A percentile compares a stretch with the other conserved stretches of the same genome.
Evolutionary conservation across 768 basidiomycete species (phyloP).

Genomic region (Kwoniella pini): DNA sequence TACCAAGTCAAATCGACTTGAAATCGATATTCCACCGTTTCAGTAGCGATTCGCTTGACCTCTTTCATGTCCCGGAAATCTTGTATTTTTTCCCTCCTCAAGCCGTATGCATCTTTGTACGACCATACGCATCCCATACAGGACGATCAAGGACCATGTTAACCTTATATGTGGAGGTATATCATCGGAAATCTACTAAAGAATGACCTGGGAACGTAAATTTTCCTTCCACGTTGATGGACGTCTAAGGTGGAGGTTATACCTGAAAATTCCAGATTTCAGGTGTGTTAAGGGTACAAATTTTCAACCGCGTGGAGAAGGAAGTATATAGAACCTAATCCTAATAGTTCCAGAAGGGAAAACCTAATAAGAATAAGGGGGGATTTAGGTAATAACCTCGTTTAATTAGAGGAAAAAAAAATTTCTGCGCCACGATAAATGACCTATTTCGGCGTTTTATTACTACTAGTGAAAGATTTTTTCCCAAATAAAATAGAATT

Average conservation of each 20-base stretch:
- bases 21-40: too few species aligned
- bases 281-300: too few species aligned
- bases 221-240: neutral
- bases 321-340: neutral
- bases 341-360: neutral
- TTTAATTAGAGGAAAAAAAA: neutral
- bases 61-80: too few species aligned
- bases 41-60: too few species aligned
- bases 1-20: too few species aligned
- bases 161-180: neutral
- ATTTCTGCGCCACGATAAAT: neutral
- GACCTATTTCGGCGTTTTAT: neutral
- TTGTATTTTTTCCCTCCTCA: too few species aligned
- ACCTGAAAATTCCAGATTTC: too few species aligned
- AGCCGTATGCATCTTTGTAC: neutral
- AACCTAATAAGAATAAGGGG: neutral
- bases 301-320: too few species aligned
- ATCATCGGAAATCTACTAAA: too few species aligned
- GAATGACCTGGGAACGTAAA: too few species aligned
- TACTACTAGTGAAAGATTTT: neutral
- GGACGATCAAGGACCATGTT: neutral
- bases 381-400: neutral
- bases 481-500: conserved; percentile 1
- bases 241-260: too few species aligned
- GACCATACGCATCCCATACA: neutral